Evolutionary conservation across 108 stramenopile species (phyloP).

Genomic region (Nannochloropsis oceanica): DNA sequence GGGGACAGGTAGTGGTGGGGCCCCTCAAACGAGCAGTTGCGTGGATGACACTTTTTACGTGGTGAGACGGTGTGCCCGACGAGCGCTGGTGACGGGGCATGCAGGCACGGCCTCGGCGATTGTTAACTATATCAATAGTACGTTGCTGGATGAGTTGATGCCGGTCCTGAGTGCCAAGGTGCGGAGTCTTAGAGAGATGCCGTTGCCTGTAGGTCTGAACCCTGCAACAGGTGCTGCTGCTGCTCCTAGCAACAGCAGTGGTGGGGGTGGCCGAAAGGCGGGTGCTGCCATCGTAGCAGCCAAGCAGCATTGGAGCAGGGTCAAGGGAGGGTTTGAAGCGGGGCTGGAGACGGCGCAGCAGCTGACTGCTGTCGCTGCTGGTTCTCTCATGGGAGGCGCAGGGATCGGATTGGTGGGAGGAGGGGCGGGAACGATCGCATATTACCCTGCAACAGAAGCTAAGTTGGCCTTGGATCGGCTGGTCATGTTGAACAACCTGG

Average conservation of each 20-base stretch:
- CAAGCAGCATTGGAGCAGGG: neutral
- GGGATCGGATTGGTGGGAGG: neutral
- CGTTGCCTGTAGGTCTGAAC: neutral
- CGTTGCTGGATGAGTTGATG: neutral
- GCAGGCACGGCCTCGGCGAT: constrained; percentile 10
- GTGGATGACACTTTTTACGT: constrained; percentile 14
- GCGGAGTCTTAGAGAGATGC: neutral
- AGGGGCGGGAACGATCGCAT: neutral
- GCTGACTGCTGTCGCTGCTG: neutral
- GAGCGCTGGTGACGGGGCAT: constrained; percentile 13
- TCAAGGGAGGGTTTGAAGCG: neutral
- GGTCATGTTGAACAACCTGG: constrained; percentile 20
- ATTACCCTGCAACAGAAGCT: neutral
- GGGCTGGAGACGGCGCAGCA: neutral
- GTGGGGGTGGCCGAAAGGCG: neutral
- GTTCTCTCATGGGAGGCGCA: neutral
- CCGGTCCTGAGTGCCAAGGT: neutral
- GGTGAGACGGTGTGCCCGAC: constrained; percentile 5
- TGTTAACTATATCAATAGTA: constrained; percentile 2
- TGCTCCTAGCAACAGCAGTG: neutral
- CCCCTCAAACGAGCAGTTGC: neutral
- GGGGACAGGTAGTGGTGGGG: neutral
- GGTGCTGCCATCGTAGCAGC: neutral
- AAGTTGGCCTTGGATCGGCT: constrained; percentile 1
- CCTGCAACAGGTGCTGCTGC: neutral